phyloP scores from a whole-genome alignment of 2,329 filamentous ascomycete genomes.

The Penicillium sp. region DNA sequence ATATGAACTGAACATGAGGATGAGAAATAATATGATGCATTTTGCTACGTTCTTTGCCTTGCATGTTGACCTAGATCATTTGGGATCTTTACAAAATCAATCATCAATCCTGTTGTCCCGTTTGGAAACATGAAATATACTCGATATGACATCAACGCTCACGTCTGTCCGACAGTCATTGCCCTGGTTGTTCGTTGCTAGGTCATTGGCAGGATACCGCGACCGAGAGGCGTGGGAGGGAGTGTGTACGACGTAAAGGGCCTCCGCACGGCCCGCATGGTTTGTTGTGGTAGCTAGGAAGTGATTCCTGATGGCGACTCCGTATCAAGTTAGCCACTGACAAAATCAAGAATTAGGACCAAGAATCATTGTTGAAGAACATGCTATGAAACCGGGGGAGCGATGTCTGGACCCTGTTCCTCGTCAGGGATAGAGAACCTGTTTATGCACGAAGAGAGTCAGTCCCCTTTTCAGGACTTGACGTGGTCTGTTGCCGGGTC shows the following conservation, averaged over 20 bases:
- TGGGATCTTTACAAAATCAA: conserved; percentile 10
- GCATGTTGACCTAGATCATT: conserved; percentile 9
- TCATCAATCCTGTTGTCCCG: conserved; percentile 7
- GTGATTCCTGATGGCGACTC: neutral
- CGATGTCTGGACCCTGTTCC: neutral
- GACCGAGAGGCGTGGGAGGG: neutral
- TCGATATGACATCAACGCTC: conserved; percentile 5
- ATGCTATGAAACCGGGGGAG: neutral
- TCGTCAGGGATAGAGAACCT: neutral
- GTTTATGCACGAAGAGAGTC: neutral
- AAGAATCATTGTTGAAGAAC: neutral
- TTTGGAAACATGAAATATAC: neutral
- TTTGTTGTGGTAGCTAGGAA: neutral
- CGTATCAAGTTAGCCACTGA: neutral
- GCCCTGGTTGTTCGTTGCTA: neutral
- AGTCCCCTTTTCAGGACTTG: neutral
- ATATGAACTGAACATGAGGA: conserved; percentile 35
- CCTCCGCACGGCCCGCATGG: neutral
- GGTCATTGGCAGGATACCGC: neutral
- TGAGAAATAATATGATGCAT: conserved; percentile 35
- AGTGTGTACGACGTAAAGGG: neutral
- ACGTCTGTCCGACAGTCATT: neutral
- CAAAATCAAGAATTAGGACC: neutral
- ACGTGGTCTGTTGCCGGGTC: neutral
- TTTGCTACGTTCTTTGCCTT: conserved; percentile 13